Conservation (phyloP, 345 rosid species). For the Lagerstroemia speciosa region DNA sequence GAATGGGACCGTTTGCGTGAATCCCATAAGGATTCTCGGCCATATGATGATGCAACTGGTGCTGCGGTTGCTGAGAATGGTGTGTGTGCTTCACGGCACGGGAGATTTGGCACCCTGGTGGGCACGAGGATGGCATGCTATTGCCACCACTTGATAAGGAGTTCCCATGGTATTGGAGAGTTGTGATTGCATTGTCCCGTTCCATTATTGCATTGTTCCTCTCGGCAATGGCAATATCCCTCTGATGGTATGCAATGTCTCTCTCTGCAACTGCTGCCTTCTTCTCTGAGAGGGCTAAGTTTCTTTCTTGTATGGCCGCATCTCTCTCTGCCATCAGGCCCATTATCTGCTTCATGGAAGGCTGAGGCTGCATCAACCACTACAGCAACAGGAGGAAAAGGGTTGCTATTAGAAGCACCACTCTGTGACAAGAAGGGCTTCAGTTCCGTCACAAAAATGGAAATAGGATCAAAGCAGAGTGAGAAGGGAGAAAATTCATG, state of each 20-base stretch:
- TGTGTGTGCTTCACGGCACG: slow-evolving; percentile 85
- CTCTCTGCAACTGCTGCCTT: slow-evolving; percentile 88
- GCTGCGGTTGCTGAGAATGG: slow-evolving; percentile 64
- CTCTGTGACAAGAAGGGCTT: background rate
- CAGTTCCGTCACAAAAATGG: background rate
- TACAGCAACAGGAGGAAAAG: slow-evolving; percentile 25
- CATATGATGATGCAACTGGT: slow-evolving; percentile 28
- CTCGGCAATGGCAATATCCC: slow-evolving; percentile 90
- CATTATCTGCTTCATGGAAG: slow-evolving; percentile 99
- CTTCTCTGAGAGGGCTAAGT: slow-evolving; percentile 80
- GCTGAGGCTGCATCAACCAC: slow-evolving; percentile 96
- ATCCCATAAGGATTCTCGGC: slow-evolving; percentile 45
- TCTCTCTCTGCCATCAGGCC: slow-evolving; percentile 92
- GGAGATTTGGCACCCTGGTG: slow-evolving; percentile 70
- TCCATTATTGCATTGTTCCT: slow-evolving; percentile 82
- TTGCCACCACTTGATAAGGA: slow-evolving; percentile 40
- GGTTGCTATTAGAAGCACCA: slow-evolving; percentile 9
- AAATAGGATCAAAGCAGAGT: background rate
- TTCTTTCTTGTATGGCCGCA: slow-evolving; percentile 87
- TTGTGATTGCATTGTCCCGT: slow-evolving; percentile 75
- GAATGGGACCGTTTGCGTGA: slow-evolving; percentile 54
- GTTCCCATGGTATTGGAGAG: slow-evolving; percentile 80
- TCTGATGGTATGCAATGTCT: slow-evolving; percentile 86
- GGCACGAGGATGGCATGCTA: slow-evolving; percentile 38
- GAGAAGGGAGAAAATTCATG: background rate